Conservation (phyloP, 805 yeast species). For the Lipomyces yamanashiensis region DNA sequence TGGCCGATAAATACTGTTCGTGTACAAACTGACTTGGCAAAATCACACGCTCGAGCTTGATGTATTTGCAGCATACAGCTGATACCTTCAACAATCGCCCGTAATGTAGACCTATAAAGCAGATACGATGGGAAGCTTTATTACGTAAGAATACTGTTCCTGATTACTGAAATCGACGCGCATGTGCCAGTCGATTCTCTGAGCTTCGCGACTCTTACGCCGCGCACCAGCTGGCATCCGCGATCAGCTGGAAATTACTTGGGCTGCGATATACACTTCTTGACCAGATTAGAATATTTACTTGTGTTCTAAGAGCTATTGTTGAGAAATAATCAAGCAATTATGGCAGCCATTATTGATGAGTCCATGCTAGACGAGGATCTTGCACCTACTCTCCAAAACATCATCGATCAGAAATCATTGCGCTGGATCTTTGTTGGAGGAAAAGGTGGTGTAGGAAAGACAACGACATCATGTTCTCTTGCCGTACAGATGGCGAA, state of each 20-base stretch:
- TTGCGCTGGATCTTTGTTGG: constrained; percentile 98
- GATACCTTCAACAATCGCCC: too few species aligned
- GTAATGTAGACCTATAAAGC: too few species aligned
- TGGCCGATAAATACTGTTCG: too few species aligned
- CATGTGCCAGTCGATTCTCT: constrained; percentile 3
- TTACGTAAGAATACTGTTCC: background rate
- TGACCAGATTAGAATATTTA: too few species aligned
- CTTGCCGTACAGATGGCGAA: constrained; percentile 92
- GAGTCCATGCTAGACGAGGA: constrained; percentile 29
- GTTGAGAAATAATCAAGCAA: background rate
- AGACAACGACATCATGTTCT: constrained; percentile 95
- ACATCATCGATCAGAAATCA: constrained; percentile 51
- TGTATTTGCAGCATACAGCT: too few species aligned
- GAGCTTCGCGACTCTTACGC: constrained; percentile 15
- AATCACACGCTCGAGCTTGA: too few species aligned
- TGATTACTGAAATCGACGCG: background rate
- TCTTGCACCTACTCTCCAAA: constrained; percentile 50
- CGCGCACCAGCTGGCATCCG: background rate
- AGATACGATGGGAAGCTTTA: too few species aligned
- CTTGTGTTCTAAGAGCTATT: background rate
- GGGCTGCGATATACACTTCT: too few species aligned
- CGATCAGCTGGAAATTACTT: background rate
- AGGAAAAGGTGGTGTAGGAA: constrained; percentile 99
- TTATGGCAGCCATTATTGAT: constrained; percentile 13
- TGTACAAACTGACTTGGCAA: too few species aligned